Conservation (phyloP, 768 basidiomycete genomes). For the Candolleomyces eurysporus region DNA sequence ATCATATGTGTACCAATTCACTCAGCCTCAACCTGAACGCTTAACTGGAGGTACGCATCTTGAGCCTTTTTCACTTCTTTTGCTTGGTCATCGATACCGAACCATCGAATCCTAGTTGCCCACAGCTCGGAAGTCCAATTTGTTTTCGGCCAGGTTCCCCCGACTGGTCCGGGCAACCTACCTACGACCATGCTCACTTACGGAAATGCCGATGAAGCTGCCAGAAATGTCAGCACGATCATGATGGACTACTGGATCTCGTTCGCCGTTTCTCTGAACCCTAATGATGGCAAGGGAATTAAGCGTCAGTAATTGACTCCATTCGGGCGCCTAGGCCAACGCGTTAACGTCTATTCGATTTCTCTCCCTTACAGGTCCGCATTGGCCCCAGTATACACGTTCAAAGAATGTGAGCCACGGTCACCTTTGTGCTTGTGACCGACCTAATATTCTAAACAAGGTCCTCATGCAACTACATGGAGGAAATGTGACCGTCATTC, state of each 20-base stretch:
- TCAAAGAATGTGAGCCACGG: too few species aligned
- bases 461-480: slow-evolving; percentile 29
- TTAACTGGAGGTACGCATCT: slow-evolving; percentile 24
- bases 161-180: too few species aligned
- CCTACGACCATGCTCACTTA: too few species aligned
- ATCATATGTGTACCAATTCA: slow-evolving; percentile 43
- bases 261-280: slow-evolving; percentile 35
- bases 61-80: neutral
- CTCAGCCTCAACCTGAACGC: slow-evolving; percentile 30
- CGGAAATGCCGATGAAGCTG: slow-evolving; percentile 17
- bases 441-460: neutral
- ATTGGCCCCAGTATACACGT: slow-evolving; percentile 28
- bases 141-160: slow-evolving; percentile 29
- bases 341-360: neutral
- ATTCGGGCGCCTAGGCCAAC: neutral
- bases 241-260: slow-evolving; percentile 46
- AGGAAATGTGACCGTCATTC: slow-evolving; percentile 31
- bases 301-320: slow-evolving; percentile 20
- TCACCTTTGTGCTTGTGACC: neutral
- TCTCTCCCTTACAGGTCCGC: slow-evolving; percentile 18
- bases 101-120: slow-evolving; percentile 18
- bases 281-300: slow-evolving; percentile 35
- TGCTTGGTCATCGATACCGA: neutral
- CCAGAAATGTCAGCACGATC: slow-evolving; percentile 23
- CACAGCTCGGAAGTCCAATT: slow-evolving; percentile 34